These are phyloP conservation scores for Condylostoma magnum DNA, from an alignment of 169 alveolate species.

Conservation along the genomic window DNA sequence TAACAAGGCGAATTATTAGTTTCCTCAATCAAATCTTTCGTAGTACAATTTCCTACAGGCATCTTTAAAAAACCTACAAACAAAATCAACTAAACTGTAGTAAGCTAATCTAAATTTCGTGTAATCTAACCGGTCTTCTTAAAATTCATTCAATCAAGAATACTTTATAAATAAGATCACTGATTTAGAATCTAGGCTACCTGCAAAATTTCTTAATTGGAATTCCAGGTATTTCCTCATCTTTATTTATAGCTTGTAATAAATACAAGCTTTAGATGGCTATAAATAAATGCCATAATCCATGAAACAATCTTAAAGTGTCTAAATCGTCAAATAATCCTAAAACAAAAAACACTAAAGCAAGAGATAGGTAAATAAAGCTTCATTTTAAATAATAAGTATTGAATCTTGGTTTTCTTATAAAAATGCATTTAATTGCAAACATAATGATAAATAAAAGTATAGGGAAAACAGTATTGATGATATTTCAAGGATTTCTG, in stretches of 20 bases:
- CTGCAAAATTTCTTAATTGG: too few relatives aligned
- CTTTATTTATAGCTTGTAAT: slow-evolving; percentile 1
- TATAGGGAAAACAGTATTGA: neutral
- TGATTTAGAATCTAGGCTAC: too few relatives aligned
- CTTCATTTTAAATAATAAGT: neutral
- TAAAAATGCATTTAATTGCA: neutral
- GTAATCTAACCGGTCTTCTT: too few relatives aligned
- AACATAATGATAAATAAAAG: neutral
- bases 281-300: neutral
- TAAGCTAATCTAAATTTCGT: too few relatives aligned
- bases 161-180: too few relatives aligned
- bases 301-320: neutral
- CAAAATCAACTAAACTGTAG: too few relatives aligned
- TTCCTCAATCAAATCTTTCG: too few relatives aligned
- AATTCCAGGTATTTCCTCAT: too few relatives aligned
- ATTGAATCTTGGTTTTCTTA: neutral
- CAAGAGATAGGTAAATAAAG: neutral
- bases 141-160: too few relatives aligned
- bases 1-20: too few relatives aligned
- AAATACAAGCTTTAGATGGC: neutral
- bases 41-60: too few relatives aligned
- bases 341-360: neutral
- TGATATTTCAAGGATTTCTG: neutral
- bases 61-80: too few relatives aligned
- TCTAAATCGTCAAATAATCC: neutral